Base-by-base conservation (phyloP, 305 asterid genomes). In the Solanum hybrid region DNA sequence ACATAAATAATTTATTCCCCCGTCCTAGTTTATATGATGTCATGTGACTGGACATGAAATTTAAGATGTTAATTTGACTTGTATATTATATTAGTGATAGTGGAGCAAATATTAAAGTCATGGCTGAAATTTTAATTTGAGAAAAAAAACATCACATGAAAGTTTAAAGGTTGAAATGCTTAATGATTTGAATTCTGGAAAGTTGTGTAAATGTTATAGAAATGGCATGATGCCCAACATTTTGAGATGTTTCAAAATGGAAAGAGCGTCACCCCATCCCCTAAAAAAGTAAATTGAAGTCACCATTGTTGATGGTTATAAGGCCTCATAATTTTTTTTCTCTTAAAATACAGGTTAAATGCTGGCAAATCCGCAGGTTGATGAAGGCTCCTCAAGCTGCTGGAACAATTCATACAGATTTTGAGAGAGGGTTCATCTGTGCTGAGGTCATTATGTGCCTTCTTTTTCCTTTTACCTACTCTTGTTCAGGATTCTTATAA, bases 351-450 rank as follows among this genome's bases (percentile, higher is more conserved):
- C 94, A 97, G 99, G 99, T 97, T 2, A 97, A 97, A 92, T 97
- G 99, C 93, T 97, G 99, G 99, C 99, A 97, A 95, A 95, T 97
- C 90, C 94, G 99, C 86, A 95, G 99, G 86, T 97, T 89, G 86
- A 92, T 95, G 85, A 97, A 97, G 93, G 98, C 99, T 91, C 99
- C 99, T 89, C 99, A 97, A 93, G 99, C 99, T 60, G 99, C 99
- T 79, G 99, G 99, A 92, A 66, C 99, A 77, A 97, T 97, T 94
- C 99, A 97, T 91, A 88, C 98, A 88, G 99, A 97, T 93, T 97
- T 96, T 92, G 99, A 97, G 89, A 95, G 89, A 90, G 99, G 99
- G 56, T 97, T 97, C 94, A 97, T 97, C 75, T 96, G 99, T 89
- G 99, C 99, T 40, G 99, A 97, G 99, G 99, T 97, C 89, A 37